A percentile compares a stretch with the other conserved stretches of the same genome.
phyloP scores from a whole-genome alignment of 768 basidiomycete species.

The Panaeolus cyanescens region DNA sequence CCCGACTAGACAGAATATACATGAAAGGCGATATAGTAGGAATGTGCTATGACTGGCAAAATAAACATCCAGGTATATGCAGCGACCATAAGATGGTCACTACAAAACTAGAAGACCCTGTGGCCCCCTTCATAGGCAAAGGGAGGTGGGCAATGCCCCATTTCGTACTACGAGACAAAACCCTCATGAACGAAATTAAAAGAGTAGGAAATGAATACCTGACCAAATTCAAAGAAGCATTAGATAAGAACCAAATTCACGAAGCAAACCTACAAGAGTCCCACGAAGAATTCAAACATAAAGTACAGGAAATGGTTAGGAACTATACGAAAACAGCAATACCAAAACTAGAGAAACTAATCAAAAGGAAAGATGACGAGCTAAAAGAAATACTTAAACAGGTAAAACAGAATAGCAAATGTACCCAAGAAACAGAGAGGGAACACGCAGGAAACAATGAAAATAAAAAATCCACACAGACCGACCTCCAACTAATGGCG shows the following conservation, averaged over 20 bases:
- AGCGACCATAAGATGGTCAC: constrained; percentile 30
- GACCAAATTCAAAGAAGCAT: not conserved
- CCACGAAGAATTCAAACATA: constrained; percentile 3
- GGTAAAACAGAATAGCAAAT: not conserved
- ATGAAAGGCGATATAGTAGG: not conserved
- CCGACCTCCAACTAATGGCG: too few species aligned
- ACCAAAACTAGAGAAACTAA: not conserved
- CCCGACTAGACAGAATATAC: not conserved
- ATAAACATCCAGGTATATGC: constrained; percentile 12
- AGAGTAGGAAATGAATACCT: not conserved
- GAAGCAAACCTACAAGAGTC: constrained; percentile 7
- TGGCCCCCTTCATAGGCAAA: constrained; percentile 25
- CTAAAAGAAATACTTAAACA: not conserved
- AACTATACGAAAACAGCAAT: not conserved
- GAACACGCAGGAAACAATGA: not conserved
- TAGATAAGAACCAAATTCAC: not conserved
- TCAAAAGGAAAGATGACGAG: not conserved
- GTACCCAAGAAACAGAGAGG: not conserved
- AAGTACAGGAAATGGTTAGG: not conserved
- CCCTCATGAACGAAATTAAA: not conserved
- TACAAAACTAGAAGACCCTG: constrained; percentile 13
- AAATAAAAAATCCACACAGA: not conserved
- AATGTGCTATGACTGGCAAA: constrained; percentile 22
- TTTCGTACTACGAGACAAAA: constrained; percentile 20
- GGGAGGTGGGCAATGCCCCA: constrained; percentile 28